Evolutionary conservation across 345 rosid species (phyloP).

Genomic region (Erysimum cheiranthoides): DNA sequence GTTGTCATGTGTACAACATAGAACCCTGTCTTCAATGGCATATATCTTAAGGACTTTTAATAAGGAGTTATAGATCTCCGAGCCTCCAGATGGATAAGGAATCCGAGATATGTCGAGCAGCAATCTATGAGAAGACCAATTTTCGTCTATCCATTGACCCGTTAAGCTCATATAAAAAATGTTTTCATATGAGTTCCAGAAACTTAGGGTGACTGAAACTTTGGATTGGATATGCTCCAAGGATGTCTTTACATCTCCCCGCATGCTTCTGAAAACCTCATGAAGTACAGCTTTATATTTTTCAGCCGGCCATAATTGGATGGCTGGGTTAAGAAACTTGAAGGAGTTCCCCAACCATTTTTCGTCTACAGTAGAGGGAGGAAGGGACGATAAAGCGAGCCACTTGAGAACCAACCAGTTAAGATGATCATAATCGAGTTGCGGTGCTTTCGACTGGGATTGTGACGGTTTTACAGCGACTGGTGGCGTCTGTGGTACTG

Average conservation of each 20-base stretch:
- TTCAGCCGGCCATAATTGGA: conserved; percentile 78
- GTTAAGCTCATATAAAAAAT: conserved; percentile 83
- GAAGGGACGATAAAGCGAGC: conserved; percentile 78
- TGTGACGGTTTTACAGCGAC: conserved; percentile 58
- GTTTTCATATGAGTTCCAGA: conserved; percentile 84
- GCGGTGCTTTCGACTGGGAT: conserved; percentile 56
- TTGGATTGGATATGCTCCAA: conserved; percentile 79
- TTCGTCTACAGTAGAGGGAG: conserved; percentile 82
- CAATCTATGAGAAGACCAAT: conserved; percentile 71
- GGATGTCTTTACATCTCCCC: conserved; percentile 69
- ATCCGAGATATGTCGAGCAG: conserved; percentile 80
- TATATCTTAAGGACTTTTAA: conserved; percentile 68
- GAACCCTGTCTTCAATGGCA: conserved; percentile 70
- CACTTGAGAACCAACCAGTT: conserved; percentile 94
- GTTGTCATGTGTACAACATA: conserved; percentile 93
- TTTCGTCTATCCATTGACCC: conserved; percentile 87
- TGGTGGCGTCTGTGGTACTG: conserved; percentile 53
- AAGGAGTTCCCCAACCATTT: conserved; percentile 84
- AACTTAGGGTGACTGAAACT: conserved; percentile 71
- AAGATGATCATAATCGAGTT: conserved; percentile 85
- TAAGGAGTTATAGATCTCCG: conserved; percentile 71
- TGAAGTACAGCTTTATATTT: conserved; percentile 66
- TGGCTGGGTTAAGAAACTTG: conserved; percentile 76
- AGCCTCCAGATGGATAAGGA: conserved; percentile 72
- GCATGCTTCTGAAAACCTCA: conserved; percentile 94